A percentile compares a stretch with the other conserved stretches of the same genome.
These are phyloP conservation scores for Candida ovalis DNA, from an alignment of 805 yeast species.

Conservation along the genomic window DNA sequence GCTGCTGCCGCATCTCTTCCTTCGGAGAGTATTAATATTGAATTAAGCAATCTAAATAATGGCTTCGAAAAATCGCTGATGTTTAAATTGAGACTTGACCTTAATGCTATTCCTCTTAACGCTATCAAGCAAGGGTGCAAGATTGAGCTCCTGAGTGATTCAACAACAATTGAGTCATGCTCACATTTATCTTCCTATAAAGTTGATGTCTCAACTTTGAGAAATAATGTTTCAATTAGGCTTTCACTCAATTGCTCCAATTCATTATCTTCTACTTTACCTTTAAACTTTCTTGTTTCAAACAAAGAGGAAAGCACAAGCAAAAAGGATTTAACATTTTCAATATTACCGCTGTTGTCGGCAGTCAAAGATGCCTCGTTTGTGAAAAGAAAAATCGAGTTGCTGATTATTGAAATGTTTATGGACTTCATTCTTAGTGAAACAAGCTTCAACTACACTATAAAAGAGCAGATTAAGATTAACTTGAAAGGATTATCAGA, in stretches of 20 bases:
- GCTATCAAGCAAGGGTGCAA: conserved; percentile 14
- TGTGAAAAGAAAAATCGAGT: conserved; percentile 35
- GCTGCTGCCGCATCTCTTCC: background rate
- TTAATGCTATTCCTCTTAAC: conserved; percentile 12
- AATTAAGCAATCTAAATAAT: conserved; percentile 18
- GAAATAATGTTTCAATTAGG: conserved; percentile 9
- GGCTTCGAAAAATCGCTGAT: conserved; percentile 21
- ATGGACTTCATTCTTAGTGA: conserved; percentile 13
- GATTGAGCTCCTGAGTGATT: conserved; percentile 9
- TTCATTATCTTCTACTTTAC: conserved; percentile 10
- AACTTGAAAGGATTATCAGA: conserved; percentile 13
- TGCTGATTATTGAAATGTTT: conserved; percentile 25
- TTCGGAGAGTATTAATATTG: conserved; percentile 4
- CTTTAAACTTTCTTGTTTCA: conserved; percentile 21
- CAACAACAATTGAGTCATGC: conserved; percentile 5
- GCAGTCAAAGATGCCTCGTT: conserved; percentile 32
- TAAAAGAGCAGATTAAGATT: conserved; percentile 20
- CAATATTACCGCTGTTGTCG: conserved; percentile 29
- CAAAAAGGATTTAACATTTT: conserved; percentile 15
- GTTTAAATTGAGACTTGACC: conserved; percentile 22
- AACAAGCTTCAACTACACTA: conserved; percentile 6
- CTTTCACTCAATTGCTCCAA: conserved; percentile 3
- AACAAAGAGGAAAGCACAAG: conserved; percentile 12
- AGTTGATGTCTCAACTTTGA: background rate
- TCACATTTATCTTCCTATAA: background rate